phyloP scores from a whole-genome alignment of 2,329 filamentous ascomycete species.

The Hymenoscyphus infarciens region DNA sequence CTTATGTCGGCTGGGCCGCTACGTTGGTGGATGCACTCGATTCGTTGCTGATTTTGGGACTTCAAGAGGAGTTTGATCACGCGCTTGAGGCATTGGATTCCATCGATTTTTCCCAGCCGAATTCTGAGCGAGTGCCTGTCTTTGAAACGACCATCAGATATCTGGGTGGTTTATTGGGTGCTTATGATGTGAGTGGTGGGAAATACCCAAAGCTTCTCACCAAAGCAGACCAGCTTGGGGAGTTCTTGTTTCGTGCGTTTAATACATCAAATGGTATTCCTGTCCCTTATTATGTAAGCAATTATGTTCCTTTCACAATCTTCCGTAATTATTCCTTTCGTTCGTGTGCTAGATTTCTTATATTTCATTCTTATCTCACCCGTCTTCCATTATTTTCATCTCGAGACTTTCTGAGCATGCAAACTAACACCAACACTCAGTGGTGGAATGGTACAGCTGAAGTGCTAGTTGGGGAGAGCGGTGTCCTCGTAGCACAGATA shows the following conservation, averaged over 20 bases:
- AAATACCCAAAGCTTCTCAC: constrained; percentile 7
- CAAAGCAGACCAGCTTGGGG: constrained; percentile 2
- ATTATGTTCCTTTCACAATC: neutral
- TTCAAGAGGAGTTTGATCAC: constrained; percentile 73
- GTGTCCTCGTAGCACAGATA: constrained; percentile 7
- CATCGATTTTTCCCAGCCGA: constrained; percentile 22
- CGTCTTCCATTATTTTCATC: neutral
- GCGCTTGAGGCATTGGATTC: constrained; percentile 59
- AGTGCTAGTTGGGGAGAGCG: neutral
- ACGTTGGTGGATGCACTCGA: constrained; percentile 79
- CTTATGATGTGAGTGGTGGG: constrained; percentile 39
- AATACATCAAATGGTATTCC: constrained; percentile 4
- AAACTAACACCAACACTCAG: neutral
- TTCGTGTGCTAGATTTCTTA: neutral
- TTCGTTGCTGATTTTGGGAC: constrained; percentile 78
- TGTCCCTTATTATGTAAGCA: constrained; percentile 3
- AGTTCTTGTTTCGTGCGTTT: constrained; percentile 5
- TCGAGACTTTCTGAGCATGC: neutral
- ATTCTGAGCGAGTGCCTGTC: constrained; percentile 19
- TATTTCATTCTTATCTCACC: neutral
- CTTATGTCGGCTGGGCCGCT: constrained; percentile 86
- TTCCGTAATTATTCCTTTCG: neutral
- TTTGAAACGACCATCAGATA: constrained; percentile 28
- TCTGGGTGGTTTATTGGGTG: constrained; percentile 23
- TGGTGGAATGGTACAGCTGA: neutral